Evolutionary conservation across 495 filamentous ascomycete species (phyloP).

Genomic region (Cladorrhinum samala): DNA sequence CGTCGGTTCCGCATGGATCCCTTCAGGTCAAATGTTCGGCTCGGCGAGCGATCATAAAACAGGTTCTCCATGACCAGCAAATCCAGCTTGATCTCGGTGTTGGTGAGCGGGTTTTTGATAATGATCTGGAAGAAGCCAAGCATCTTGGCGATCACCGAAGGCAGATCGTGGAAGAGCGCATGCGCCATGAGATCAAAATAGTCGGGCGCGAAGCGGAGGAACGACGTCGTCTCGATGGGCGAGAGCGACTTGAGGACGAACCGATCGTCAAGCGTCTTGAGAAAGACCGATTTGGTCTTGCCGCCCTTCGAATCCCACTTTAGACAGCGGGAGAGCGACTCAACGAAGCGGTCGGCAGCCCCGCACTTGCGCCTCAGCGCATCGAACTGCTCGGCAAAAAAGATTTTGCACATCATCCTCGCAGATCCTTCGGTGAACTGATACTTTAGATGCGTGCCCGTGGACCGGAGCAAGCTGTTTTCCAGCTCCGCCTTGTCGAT

Average conservation of each 20-base stretch:
- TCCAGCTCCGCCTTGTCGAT: conserved; percentile 57
- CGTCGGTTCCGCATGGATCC: conserved; percentile 97
- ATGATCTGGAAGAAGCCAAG: conserved; percentile 95
- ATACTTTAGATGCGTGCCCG: conserved; percentile 88
- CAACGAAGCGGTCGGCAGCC: conserved; percentile 85
- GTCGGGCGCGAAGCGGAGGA: conserved; percentile 87
- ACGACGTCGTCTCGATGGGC: conserved; percentile 84
- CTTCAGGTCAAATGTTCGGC: conserved; percentile 94
- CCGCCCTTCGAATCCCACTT: conserved; percentile 99
- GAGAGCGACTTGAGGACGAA: conserved; percentile 77
- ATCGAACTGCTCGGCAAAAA: conserved; percentile 97
- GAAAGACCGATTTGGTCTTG: conserved; percentile 96
- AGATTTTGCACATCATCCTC: conserved; percentile 95
- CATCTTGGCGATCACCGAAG: conserved; percentile 98
- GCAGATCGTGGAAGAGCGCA: conserved; percentile 90
- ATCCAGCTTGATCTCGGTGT: conserved; percentile 90
- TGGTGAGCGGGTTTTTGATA: conserved; percentile 90
- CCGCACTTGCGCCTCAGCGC: conserved; percentile 88
- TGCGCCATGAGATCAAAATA: conserved; percentile 98
- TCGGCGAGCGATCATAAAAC: conserved; percentile 91
- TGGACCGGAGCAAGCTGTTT: conserved; percentile 68
- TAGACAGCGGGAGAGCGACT: conserved; percentile 87
- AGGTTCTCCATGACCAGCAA: conserved; percentile 97
- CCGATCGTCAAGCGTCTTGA: conserved; percentile 93
- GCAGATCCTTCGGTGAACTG: conserved; percentile 87